Evolutionary conservation across 495 filamentous ascomycete species (phyloP), one percentile per base, ranked within the genome.

Genomic region (Penicillium soppii): DNA sequence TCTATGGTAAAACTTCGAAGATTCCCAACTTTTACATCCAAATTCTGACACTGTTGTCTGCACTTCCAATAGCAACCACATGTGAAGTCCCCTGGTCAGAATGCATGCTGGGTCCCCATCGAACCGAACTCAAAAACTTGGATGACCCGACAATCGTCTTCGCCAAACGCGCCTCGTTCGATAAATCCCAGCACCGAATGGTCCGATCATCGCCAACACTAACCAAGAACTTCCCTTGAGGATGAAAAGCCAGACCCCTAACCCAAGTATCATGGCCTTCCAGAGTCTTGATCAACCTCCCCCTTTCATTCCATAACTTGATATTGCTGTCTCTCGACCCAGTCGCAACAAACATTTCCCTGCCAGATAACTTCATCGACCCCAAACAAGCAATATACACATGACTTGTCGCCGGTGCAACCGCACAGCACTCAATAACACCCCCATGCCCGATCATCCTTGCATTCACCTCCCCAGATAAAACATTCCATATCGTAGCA

Each of bases 211-310:
- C 92, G 10, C 83, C 73, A 4, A 86, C 87, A 32, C 83, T 88
- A 7, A 97, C 66, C 3, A 97, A 75, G 58, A 91, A 97, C 63
- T 92, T 95, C 3, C 92, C 92, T 2, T 88, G 90, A 0, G 92
- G 92, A 60, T 97, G 92, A 63, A 95, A 97, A 10, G 89, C 82
- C 7, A 97, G 61, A 1, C 76, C 88, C 15, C 88, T 80, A 1
- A 97, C 85, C 92, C 92, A 97, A 65, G 95, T 96, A 65, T 97
- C 91, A 63, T 97, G 92, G 2, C 92, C 92, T 3, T 84, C 67
- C n/a, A 97, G 75, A 1, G 88, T 92, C 69, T 90, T 96, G 55
- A 97, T 83, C 35, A 89, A 76, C 3, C 83, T 87, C 3, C 92
- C 92, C 43, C 89, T 77, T 2, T 81, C 76, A 63, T 95, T 88